Conservation (phyloP, 2,329 filamentous ascomycete genomes). For the Epichloe brachyelytri region DNA sequence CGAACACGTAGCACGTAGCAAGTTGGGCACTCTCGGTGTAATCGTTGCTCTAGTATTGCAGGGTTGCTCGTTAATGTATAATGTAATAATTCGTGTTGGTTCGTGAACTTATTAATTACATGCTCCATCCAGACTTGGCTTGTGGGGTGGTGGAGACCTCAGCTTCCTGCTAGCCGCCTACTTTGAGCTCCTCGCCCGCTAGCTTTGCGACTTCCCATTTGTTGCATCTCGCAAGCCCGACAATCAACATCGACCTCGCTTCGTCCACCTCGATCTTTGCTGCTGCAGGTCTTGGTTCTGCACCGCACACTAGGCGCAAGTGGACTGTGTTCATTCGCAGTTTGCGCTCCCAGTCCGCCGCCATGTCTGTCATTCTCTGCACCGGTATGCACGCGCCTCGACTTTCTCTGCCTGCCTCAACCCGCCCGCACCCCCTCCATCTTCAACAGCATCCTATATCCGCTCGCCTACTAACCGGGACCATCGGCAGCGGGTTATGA, state of each 20-base stretch:
- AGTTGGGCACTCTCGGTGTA: too few species aligned
- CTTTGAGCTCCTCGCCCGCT: neutral
- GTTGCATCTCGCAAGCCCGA: neutral
- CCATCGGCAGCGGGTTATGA: constrained; percentile 41
- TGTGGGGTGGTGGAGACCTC: neutral
- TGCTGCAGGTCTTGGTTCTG: neutral
- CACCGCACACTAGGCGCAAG: neutral
- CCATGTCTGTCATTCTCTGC: constrained; percentile 50
- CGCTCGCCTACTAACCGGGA: constrained; percentile 11
- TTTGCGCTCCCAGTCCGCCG: constrained; percentile 4
- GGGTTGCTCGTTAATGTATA: too few species aligned
- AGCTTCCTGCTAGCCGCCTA: neutral
- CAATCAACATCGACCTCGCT: neutral
- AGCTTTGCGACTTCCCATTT: neutral
- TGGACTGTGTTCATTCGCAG: neutral
- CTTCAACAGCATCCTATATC: neutral
- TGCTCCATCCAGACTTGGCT: too few species aligned
- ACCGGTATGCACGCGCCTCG: constrained; percentile 33
- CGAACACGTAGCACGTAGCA: too few species aligned
- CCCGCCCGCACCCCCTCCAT: neutral
- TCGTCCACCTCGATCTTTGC: neutral
- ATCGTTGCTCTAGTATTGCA: too few species aligned
- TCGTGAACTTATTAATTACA: too few species aligned
- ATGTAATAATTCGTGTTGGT: too few species aligned
- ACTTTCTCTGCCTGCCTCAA: neutral